Percentiles rank a stretch among this genome's conserved stretches.
phyloP scores from a whole-genome alignment of 345 rosid genomes.

The Hirschfeldia incana region DNA sequence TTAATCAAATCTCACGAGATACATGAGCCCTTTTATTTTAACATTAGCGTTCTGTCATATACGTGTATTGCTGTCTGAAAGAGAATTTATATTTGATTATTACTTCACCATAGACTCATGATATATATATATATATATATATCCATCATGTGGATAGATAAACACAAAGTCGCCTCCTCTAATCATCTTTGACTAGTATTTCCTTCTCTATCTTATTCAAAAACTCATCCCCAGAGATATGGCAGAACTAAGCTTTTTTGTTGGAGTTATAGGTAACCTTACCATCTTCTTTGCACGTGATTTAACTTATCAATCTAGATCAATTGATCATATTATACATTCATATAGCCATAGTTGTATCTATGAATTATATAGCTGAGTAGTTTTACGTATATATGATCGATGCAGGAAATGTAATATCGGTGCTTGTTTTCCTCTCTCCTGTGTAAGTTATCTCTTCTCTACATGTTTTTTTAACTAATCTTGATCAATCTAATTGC shows the following conservation, averaged over 20 bases:
- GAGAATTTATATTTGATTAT: constrained; percentile 17
- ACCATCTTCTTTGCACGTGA: constrained; percentile 5
- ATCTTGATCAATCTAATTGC: neutral
- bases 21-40: constrained; percentile 20
- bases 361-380: neutral
- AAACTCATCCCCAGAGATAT: constrained; percentile 27
- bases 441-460: constrained; percentile 53
- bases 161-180: constrained; percentile 17
- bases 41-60: neutral
- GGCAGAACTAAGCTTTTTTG: constrained; percentile 47
- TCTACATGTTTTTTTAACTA: neutral
- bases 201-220: constrained; percentile 3
- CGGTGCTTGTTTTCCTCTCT: constrained; percentile 73
- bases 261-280: constrained; percentile 64
- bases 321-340: neutral
- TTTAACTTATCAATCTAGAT: neutral
- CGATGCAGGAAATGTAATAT: constrained; percentile 67
- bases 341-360: neutral
- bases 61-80: constrained; percentile 18
- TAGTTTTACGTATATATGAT: neutral
- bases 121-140: too few species aligned
- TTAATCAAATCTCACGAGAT: constrained; percentile 29
- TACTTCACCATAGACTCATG: constrained; percentile 17
- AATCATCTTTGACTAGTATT: too few species aligned
- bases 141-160: neutral